Evolutionary conservation across 176 grass and related monocot species (phyloP), one percentile per base, ranked within the genome.

Genomic region (Aegilops sharonensis): DNA sequence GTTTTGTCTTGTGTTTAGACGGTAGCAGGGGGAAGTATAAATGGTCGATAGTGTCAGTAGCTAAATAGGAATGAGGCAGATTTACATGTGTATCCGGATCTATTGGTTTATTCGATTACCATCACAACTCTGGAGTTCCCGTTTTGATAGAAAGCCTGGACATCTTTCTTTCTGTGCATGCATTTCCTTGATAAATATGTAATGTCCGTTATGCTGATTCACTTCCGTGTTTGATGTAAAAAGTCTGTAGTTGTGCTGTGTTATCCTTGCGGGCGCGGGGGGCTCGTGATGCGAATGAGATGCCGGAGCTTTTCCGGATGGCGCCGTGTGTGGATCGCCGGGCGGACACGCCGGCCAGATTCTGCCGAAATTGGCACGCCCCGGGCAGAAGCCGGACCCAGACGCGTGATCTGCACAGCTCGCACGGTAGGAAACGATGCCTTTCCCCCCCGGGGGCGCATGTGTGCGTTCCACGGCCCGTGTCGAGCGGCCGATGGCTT

Each of bases 1-100:
- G 20, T 71, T 62, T 25, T 80, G 10, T 35, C 35, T 68, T 63
- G 5, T 40, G 36, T 62, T 84, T 84, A 88, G 81, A 85, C 81
- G 76, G 52, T 72, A 86, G 83, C 72, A 27, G 69, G 77, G 69
- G 37, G 37, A 40, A 40, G 72, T 91, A 88, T 91, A 91, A 88
- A 85, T 72, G 72, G 62, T 81, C 61, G 52, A 64, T 73, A 79
- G 67, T 79, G 42, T 59, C 59, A 78, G 36, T 71, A 88, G 85
- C 78, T 81, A 66, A 34, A 85, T 91, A 90, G 82, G 42, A 75
- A 88, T 64, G 71, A 85, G 71, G 71, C 40, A 85, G 64, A 64
- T 82, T 84, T 82, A 31, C 36, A 85, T n/a, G 18, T 81, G 63
- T 91, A 85, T 62, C 43, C 8, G 64, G 61, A 72, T 82, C 82